Evolutionary conservation across 1,139 yeast species (phyloP).

Genomic region (Pichia sp.): DNA sequence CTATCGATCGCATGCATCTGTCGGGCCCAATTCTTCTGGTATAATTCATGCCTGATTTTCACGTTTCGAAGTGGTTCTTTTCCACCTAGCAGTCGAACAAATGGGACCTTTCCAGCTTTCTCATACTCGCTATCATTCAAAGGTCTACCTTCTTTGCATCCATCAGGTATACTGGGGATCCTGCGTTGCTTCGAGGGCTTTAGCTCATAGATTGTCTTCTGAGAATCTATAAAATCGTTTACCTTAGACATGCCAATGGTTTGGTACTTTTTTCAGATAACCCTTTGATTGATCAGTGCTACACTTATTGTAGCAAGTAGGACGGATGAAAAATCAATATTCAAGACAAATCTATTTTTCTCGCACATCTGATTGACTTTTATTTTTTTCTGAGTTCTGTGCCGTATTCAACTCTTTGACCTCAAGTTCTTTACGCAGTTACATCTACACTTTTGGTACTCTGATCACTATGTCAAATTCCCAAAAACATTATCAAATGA

Average conservation of each 20-base stretch:
- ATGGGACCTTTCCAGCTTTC: slow-evolving; percentile 30
- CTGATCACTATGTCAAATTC: background rate
- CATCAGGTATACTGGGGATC: slow-evolving; percentile 4
- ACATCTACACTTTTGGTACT: background rate
- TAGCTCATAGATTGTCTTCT: slow-evolving; percentile 29
- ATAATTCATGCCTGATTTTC: slow-evolving; percentile 38
- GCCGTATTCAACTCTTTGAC: too few relatives aligned
- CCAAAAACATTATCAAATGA: background rate
- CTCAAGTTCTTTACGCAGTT: too few relatives aligned
- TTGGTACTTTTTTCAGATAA: too few relatives aligned
- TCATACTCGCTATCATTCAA: slow-evolving; percentile 13
- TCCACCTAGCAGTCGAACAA: slow-evolving; percentile 39
- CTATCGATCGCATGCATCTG: slow-evolving; percentile 38
- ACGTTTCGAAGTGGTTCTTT: slow-evolving; percentile 38
- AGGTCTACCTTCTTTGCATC: slow-evolving; percentile 22
- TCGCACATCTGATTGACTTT: background rate
- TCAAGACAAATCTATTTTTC: background rate
- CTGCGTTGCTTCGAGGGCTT: slow-evolving; percentile 10
- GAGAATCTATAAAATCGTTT: slow-evolving; percentile 27
- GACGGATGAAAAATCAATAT: too few relatives aligned
- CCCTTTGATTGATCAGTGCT: too few relatives aligned
- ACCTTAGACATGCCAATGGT: background rate
- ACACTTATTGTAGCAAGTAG: too few relatives aligned
- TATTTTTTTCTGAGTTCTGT: background rate
- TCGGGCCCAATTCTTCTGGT: slow-evolving; percentile 37